Base-by-base conservation (phyloP, 495 filamentous ascomycete genomes). In the Bathelium albidoporum region DNA sequence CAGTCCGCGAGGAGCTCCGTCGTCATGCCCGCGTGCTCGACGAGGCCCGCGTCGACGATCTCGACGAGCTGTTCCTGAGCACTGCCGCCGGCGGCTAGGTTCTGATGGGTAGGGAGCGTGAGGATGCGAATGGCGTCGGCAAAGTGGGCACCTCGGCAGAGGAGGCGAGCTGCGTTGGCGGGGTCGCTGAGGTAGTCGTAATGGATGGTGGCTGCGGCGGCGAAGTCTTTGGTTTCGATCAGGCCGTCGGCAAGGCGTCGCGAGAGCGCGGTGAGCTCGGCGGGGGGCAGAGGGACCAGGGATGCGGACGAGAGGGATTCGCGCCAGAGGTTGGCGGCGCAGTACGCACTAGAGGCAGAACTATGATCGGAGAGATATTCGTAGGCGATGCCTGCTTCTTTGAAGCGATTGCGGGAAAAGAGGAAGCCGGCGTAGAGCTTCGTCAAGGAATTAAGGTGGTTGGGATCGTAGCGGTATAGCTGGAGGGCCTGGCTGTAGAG, bases 1-100 rank as follows among this genome's bases (percentile, higher is more conserved):
- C 92, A 97, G 70, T 98, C 94, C 1, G 92, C 89, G 26, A 98
- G 81, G 24, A 97, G 82, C 70, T 97, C 94, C 1, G 90, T 95
- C 72, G 85, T 88, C 41, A 80, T 79, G 12, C 86, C 87, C 65
- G 90, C 83, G 4, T 84, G 83, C 60, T 97, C 92, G 2, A 82
- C 82, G 12, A 98, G 82, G 2, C 88, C 89, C 0, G 81, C 70
- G 75, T 98, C 92, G 34, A 92, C 77, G 39, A 95, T 80, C 12
- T 77, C 75, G 4, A 73, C 71, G 26, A 87, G 75, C 18, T 82
- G 73, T 62, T 81, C 71, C 0, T 83, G 70, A 3, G 81, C 80
- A 34, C 83, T 75, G 11, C 94, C 75, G 32, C 89, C 86, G 66
- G 91, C 82, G 18, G 94, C 93, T 66, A 93, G 88, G 43, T 85